phyloP scores from a whole-genome alignment of 164 flowering plant genomes.

The Nymphaea thermarum region DNA sequence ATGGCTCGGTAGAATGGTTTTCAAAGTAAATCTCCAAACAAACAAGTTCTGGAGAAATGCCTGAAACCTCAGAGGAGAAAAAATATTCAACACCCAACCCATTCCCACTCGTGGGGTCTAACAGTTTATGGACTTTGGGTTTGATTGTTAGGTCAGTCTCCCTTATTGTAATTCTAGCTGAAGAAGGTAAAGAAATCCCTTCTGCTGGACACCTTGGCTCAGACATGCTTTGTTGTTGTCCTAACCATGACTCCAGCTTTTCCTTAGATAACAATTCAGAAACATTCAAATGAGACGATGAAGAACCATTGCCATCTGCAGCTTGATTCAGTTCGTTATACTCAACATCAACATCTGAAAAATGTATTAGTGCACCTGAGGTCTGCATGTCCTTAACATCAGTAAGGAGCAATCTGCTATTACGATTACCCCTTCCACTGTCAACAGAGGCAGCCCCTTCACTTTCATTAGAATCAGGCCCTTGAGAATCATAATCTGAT shows the following conservation, averaged over 20 bases:
- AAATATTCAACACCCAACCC: conserved; percentile 74
- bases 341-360: conserved; percentile 45
- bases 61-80: conserved; percentile 72
- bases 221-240: conserved; percentile 45
- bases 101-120: conserved; percentile 71
- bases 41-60: conserved; percentile 47
- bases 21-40: conserved; percentile 50
- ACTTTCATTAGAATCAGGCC: conserved; percentile 29
- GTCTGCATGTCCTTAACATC: not conserved
- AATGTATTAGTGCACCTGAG: conserved; percentile 43
- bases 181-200: conserved; percentile 24
- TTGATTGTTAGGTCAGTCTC: conserved; percentile 41
- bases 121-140: conserved; percentile 43
- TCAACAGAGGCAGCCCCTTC: conserved; percentile 26
- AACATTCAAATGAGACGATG: conserved; percentile 25
- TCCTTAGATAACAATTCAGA: conserved; percentile 54
- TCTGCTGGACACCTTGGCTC: conserved; percentile 21
- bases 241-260: conserved; percentile 81
- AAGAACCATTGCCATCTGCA: conserved; percentile 8
- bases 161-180: conserved; percentile 61
- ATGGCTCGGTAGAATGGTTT: conserved; percentile 45
- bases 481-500: conserved; percentile 49
- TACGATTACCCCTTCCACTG: conserved; percentile 2
- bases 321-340: conserved; percentile 15
- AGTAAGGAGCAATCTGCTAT: not conserved